Conservation (phyloP, 768 basidiomycete genomes). For the Mrakia gelida region DNA sequence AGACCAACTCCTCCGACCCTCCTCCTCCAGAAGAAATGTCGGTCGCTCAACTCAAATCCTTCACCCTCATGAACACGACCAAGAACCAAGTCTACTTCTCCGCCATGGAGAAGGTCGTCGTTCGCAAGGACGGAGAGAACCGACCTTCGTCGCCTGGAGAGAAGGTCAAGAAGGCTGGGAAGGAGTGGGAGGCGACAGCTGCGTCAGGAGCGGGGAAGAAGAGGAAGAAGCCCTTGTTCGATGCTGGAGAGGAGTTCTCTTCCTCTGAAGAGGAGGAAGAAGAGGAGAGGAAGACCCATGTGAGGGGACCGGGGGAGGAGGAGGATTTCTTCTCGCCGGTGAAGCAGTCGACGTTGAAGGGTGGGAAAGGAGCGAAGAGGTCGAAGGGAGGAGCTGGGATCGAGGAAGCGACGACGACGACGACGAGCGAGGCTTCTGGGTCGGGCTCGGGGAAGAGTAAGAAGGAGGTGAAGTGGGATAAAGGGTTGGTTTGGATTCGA, state of each 20-base stretch:
- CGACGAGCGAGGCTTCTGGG: constrained; percentile 10
- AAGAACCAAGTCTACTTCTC: constrained; percentile 44
- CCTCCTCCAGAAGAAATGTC: constrained; percentile 34
- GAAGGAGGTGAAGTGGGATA: constrained; percentile 43
- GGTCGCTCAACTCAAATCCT: constrained; percentile 41
- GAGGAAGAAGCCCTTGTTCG: constrained; percentile 27
- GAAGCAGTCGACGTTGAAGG: not conserved
- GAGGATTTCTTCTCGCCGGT: constrained; percentile 41
- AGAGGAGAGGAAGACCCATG: constrained; percentile 31
- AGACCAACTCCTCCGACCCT: not conserved
- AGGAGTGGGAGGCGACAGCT: constrained; percentile 1
- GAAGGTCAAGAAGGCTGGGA: constrained; percentile 36
- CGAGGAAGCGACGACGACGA: constrained; percentile 24
- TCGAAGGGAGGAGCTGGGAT: constrained; percentile 8
- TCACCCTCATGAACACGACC: constrained; percentile 41
- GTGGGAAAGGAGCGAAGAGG: constrained; percentile 32
- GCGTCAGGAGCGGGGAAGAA: not conserved
- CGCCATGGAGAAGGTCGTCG: constrained; percentile 43
- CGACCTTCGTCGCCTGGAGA: constrained; percentile 42
- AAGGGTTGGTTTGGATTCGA: constrained; percentile 40
- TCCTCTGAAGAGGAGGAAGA: constrained; percentile 28
- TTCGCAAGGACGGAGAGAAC: constrained; percentile 38
- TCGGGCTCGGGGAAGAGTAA: not conserved
- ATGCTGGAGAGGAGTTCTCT: not conserved
- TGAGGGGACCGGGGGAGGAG: constrained; percentile 41